phyloP scores from a whole-genome alignment of 176 grass and related monocot species.

The Tillandsia fasciculata region DNA sequence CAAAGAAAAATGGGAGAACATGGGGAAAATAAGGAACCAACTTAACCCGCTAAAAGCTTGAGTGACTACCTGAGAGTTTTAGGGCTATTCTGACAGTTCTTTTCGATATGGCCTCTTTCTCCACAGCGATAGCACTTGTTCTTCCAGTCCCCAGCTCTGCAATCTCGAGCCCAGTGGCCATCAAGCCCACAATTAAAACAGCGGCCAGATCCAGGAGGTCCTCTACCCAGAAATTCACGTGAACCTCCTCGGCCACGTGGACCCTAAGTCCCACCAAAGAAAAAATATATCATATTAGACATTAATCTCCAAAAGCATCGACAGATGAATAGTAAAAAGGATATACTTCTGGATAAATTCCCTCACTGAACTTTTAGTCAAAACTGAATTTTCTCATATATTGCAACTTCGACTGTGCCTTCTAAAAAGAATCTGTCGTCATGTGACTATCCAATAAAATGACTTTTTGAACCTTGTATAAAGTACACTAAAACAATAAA shows the following conservation, averaged over 20 bases:
- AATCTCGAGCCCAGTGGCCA: slow-evolving; percentile 96
- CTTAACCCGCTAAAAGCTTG: background rate
- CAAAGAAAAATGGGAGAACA: background rate
- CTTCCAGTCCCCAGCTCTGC: slow-evolving; percentile 98
- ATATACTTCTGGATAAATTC: too few species aligned
- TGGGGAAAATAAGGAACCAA: background rate
- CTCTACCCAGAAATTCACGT: slow-evolving; percentile 76
- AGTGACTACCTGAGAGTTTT: slow-evolving; percentile 40
- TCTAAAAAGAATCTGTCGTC: too few species aligned
- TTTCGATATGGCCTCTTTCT: slow-evolving; percentile 92
- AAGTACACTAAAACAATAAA: too few species aligned
- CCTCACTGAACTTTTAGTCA: too few species aligned
- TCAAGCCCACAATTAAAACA: slow-evolving; percentile 98
- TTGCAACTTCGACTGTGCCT: too few species aligned
- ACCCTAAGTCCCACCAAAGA: slow-evolving; percentile 23
- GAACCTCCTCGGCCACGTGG: slow-evolving; percentile 64
- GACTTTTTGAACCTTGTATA: too few species aligned
- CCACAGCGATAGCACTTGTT: slow-evolving; percentile 99
- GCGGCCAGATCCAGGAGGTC: slow-evolving; percentile 76
- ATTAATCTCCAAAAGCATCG: background rate
- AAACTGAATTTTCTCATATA: too few species aligned
- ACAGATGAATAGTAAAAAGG: background rate
- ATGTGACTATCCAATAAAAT: background rate
- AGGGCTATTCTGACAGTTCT: slow-evolving; percentile 96
- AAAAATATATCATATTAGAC: background rate